Conservation (phyloP, 257 asterid species). For the Apocynum venetum region DNA sequence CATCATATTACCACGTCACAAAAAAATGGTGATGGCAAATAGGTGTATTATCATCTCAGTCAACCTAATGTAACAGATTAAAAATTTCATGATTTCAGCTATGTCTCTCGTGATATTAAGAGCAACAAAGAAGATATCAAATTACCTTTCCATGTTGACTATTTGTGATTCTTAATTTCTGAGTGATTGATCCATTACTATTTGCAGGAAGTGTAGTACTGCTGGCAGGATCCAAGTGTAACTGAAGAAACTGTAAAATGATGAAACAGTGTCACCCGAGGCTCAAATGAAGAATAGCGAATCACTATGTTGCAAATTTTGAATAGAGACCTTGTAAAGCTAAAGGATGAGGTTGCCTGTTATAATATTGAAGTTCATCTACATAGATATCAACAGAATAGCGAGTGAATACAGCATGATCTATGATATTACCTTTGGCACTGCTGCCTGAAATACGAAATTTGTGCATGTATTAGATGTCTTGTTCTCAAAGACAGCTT, state of each 20-base stretch:
- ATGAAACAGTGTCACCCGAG: conserved; percentile 10
- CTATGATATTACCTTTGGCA: conserved; percentile 70
- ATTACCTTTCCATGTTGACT: conserved; percentile 91
- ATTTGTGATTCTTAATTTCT: conserved; percentile 72
- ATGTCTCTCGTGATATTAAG: background rate
- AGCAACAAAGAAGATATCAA: conserved; percentile 1
- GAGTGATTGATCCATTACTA: conserved; percentile 65
- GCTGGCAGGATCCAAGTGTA: conserved; percentile 96
- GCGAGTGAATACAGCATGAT: background rate
- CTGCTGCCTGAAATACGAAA: conserved; percentile 93
- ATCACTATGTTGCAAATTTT: background rate
- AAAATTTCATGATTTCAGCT: background rate
- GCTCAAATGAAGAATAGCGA: background rate
- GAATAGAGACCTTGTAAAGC: background rate
- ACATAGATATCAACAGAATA: background rate
- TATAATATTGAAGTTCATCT: background rate
- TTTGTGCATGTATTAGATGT: conserved; percentile 59
- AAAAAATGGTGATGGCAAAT: background rate
- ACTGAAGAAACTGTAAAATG: conserved; percentile 78
- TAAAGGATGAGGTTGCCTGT: background rate
- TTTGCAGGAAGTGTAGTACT: conserved; percentile 66
- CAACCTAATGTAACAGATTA: background rate
- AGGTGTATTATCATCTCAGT: background rate
- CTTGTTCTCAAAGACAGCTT: conserved; percentile 73
- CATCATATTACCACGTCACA: background rate